Evolutionary conservation across 495 filamentous ascomycete genomes (phyloP), one percentile per base, ranked within the genome.

Genomic region (Aspergillus bertholletiae): DNA sequence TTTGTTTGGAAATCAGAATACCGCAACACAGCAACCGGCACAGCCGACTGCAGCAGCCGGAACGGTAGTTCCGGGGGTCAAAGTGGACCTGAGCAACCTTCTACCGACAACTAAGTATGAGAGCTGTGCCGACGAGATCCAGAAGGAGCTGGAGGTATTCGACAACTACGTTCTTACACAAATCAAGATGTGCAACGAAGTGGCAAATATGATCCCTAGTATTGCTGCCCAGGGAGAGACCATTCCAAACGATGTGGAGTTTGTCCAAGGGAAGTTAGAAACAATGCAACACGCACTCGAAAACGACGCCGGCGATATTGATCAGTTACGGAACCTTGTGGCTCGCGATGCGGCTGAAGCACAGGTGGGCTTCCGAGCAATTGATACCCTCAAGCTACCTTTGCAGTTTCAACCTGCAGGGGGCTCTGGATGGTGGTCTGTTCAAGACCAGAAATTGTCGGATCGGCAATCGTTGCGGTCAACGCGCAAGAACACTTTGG

Each of bases 41-140:
- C 70, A 70, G 59, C 55, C 78, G 71, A 63, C 66, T 55, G 53
- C 77, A 55, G 47, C 83, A 66, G 50, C 66, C 59, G 55, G 61
- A 18, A 67, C 68, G n/a, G 63, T 76, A 53, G 67, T 79, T 37
- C 71, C 88, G 7, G 89, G 90, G 7, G 89, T 91, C 17, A 85
- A 86, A 49, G 84, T 96, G 32, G 87, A 92, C 69, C 65, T 88
- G 26, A 81, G 78, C 66, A 86, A 89, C 63, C 76, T 97, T 21
- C 80, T 88, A 11, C 82, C 88, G 5, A 96, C 91, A 0, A 96
- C 94, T 7, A 87, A 94, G 51, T 96, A 91, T 74, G 85, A 87
- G 66, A 93, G 96, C 73, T 84, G 95, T 35, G 82, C 89, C 40
- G 88, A 92, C 59, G 81, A 87, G 32, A 74, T 97, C n/a, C 89